Percentiles rank a stretch among this genome's conserved stretches.
Conservation (phyloP, 257 asterid species). For the Asclepias syriaca region DNA sequence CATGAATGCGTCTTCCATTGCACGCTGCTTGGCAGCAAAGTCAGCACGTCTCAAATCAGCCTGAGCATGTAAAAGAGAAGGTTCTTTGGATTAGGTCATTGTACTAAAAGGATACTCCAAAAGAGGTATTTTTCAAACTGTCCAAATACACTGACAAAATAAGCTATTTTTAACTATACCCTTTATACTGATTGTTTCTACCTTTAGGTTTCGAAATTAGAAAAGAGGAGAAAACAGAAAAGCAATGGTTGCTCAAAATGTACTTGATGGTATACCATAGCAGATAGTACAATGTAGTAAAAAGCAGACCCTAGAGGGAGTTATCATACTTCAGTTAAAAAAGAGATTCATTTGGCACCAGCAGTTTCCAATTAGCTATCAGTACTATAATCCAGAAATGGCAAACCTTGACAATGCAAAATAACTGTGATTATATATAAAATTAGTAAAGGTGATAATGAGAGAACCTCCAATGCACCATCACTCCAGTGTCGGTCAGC, state of each 20-base stretch:
- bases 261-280: background rate
- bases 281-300: background rate
- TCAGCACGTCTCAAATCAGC: slow-evolving; percentile 90
- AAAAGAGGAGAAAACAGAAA: background rate
- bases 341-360: background rate
- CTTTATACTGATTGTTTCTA: background rate
- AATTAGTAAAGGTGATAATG: slow-evolving; percentile 4
- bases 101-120: too few species aligned
- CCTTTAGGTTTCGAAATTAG: background rate
- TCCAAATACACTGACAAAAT: background rate
- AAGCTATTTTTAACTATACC: background rate
- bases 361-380: background rate
- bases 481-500: slow-evolving; percentile 95
- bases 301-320: background rate
- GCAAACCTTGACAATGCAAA: background rate
- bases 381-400: background rate
- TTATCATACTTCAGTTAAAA: background rate
- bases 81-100: background rate
- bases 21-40: slow-evolving; percentile 80
- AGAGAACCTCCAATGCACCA: slow-evolving; percentile 56
- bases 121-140: too few species aligned
- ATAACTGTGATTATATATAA: background rate
- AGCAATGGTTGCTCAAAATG: background rate
- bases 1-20: slow-evolving; percentile 85
- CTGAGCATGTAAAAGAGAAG: slow-evolving; percentile 33